These are phyloP conservation scores for Aspergillus felis DNA, from an alignment of 2,329 filamentous ascomycete species.

Conservation along the genomic window DNA sequence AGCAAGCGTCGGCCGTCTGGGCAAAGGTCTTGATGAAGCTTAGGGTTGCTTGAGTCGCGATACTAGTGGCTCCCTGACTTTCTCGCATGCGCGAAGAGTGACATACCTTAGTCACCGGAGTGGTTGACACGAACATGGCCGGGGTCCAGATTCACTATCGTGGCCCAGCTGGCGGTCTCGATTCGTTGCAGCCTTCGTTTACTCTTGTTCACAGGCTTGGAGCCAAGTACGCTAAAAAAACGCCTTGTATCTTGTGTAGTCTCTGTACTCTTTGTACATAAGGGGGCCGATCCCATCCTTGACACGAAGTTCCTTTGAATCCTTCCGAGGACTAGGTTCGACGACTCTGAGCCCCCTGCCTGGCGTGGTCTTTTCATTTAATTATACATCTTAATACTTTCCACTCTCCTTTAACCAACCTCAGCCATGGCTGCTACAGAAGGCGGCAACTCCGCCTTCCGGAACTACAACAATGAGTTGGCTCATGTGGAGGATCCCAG, in stretches of 20 bases:
- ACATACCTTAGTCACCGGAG: neutral
- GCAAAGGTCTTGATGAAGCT: neutral
- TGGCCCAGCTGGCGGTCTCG: neutral
- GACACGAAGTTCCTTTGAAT: neutral
- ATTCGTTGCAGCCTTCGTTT: neutral
- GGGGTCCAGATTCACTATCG: neutral
- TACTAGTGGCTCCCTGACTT: neutral
- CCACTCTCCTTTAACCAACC: neutral
- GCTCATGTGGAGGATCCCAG: constrained; percentile 56
- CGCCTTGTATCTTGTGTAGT: neutral
- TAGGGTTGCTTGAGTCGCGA: neutral
- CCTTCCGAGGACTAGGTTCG: neutral
- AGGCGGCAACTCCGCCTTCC: constrained; percentile 63
- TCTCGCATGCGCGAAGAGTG: neutral
- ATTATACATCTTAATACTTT: neutral
- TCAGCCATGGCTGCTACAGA: neutral
- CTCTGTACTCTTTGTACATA: neutral
- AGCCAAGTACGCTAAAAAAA: neutral
- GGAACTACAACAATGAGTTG: constrained; percentile 40
- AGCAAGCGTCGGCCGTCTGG: neutral
- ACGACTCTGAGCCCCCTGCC: neutral
- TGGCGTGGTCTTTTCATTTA: neutral
- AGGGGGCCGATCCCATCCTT: neutral
- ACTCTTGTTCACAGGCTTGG: neutral
- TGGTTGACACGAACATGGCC: neutral